Conservation (phyloP, 202 grass and related monocot genomes). For the Musa balbisiana region DNA sequence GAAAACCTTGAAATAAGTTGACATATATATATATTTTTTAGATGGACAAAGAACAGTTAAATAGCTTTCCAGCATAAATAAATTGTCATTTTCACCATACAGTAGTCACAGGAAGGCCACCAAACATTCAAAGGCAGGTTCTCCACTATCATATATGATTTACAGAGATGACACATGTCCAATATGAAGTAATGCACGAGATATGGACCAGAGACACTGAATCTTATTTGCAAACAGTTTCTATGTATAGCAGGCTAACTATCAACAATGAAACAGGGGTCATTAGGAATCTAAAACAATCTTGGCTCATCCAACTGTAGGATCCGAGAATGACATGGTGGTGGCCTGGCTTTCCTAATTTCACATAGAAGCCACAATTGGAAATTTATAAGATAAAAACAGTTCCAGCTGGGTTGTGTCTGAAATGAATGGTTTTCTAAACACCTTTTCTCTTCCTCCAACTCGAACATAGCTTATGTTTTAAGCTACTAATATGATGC, state of each 20-base stretch:
- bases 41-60: neutral
- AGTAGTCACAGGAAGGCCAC: neutral
- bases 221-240: neutral
- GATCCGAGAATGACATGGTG: neutral
- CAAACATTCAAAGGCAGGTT: neutral
- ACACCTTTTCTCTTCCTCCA: neutral
- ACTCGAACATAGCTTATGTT: neutral
- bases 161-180: neutral
- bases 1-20: neutral
- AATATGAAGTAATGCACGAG: neutral
- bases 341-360: neutral
- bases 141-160: neutral
- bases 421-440: neutral
- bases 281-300: neutral
- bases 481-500: too few relatives aligned
- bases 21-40: neutral
- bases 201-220: neutral
- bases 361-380: neutral
- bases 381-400: neutral
- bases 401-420: neutral
- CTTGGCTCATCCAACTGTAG: neutral
- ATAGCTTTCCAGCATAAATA: neutral
- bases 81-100: neutral
- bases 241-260: neutral
- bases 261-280: neutral